Percentiles rank a stretch among this genome's conserved stretches.
Conservation (phyloP, 352 stramenopile species). For the Hyaloperonospora brassicae region DNA sequence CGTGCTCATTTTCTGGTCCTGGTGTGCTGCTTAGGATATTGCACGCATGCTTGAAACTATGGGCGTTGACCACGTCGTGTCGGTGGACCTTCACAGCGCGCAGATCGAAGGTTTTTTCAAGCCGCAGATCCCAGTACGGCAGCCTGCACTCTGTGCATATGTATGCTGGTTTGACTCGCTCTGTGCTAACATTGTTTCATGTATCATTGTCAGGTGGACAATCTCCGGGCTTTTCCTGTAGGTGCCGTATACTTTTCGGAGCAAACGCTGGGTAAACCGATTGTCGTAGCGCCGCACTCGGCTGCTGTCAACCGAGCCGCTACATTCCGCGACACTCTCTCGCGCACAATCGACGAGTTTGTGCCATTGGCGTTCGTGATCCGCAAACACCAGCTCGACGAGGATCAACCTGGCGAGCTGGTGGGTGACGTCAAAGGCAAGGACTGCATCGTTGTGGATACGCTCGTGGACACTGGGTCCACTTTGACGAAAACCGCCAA, state of each 20-base stretch:
- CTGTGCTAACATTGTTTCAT: too few relatives aligned
- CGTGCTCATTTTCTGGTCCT: too few relatives aligned
- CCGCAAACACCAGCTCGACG: conserved; percentile 72
- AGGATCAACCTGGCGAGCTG: conserved; percentile 59
- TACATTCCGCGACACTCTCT: conserved; percentile 78
- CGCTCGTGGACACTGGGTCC: conserved; percentile 77
- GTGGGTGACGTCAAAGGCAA: conserved; percentile 73
- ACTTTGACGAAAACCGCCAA: conserved; percentile 79
- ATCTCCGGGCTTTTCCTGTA: conserved; percentile 79
- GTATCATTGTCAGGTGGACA: conserved; percentile 46
- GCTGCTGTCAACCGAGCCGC: conserved; percentile 67
- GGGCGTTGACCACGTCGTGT: conserved; percentile 84
- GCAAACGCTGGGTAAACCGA: conserved; percentile 51
- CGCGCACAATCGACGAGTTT: conserved; percentile 64
- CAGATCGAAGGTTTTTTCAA: conserved; percentile 88
- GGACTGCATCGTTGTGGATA: conserved; percentile 85
- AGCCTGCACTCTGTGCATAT: too few relatives aligned
- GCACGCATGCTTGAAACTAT: conserved; percentile 86
- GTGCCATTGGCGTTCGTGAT: conserved; percentile 79
- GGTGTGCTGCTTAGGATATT: conserved; percentile 40
- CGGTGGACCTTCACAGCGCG: conserved; percentile 80
- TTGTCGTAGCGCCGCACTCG: conserved; percentile 78
- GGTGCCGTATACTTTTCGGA: conserved; percentile 84
- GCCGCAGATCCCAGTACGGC: conserved; percentile 56
- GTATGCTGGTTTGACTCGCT: too few relatives aligned